Conservation (phyloP, 2,329 filamentous ascomycete genomes). For the Monosporascus sp. region DNA sequence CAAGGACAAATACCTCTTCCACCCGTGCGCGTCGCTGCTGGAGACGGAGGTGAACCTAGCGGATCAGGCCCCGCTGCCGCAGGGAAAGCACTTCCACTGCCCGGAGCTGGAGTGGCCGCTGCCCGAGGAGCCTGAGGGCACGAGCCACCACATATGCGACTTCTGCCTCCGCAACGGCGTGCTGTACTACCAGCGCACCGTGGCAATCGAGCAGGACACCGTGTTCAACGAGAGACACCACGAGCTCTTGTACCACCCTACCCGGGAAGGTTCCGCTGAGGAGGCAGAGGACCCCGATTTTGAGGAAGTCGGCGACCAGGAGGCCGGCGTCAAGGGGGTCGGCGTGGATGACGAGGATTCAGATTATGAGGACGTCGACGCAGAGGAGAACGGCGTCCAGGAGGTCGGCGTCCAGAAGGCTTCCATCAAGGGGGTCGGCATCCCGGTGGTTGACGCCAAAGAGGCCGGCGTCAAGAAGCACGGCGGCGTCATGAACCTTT, state of each 20-base stretch:
- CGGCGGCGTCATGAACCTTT: no score
- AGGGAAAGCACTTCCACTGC: constrained; percentile 6
- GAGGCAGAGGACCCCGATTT: background rate
- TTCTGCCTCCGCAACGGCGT: constrained; percentile 4
- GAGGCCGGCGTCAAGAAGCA: no score
- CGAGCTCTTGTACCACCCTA: background rate
- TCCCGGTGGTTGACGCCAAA: no score
- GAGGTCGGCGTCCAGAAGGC: no score
- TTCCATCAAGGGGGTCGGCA: no score
- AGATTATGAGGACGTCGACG: no score
- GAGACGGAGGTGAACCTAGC: background rate
- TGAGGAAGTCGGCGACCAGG: background rate
- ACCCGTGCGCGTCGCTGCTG: constrained; percentile 3
- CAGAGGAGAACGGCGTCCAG: no score
- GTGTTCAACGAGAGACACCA: background rate
- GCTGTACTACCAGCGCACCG: constrained; percentile 1
- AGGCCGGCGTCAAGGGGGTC: background rate
- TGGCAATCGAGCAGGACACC: background rate
- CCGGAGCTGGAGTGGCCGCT: constrained; percentile 11
- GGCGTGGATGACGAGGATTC: no score
- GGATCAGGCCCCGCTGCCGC: background rate
- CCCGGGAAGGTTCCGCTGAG: background rate
- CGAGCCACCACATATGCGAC: constrained; percentile 8
- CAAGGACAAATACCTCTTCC: constrained; percentile 2
- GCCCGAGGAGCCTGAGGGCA: background rate